These are phyloP conservation scores for Saccharomycopsis guyanensis DNA, from an alignment of 805 yeast species.

Conservation along the genomic window DNA sequence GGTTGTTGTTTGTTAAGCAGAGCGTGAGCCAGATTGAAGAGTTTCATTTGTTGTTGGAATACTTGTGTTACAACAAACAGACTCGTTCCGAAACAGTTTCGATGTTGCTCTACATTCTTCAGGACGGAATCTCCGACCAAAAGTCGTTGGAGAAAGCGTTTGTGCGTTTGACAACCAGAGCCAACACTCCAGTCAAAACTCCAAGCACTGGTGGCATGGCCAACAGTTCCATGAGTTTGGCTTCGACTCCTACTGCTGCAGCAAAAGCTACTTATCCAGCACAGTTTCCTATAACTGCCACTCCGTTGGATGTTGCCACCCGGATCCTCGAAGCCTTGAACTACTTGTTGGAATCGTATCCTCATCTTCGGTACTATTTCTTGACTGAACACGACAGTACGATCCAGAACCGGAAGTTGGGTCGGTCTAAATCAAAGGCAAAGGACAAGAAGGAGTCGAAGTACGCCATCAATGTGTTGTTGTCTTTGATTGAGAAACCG, in stretches of 20 bases:
- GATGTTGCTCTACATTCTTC: slow-evolving; percentile 56
- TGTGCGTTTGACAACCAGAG: slow-evolving; percentile 44
- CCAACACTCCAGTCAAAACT: slow-evolving; percentile 27
- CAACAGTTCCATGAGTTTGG: background rate
- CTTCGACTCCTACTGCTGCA: slow-evolving; percentile 11
- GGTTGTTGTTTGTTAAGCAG: slow-evolving; percentile 64
- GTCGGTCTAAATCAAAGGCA: slow-evolving; percentile 27
- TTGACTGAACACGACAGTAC: slow-evolving; percentile 66
- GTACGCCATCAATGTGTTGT: slow-evolving; percentile 67
- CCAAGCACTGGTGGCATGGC: background rate
- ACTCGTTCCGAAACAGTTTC: slow-evolving; percentile 70
- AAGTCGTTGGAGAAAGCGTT: slow-evolving; percentile 56
- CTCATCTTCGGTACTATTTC: slow-evolving; percentile 64
- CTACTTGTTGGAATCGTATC: slow-evolving; percentile 57
- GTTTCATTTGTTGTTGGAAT: slow-evolving; percentile 57
- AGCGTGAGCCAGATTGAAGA: slow-evolving; percentile 45
- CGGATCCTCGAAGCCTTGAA: slow-evolving; percentile 73
- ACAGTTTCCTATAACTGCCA: slow-evolving; percentile 49
- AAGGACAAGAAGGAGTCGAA: slow-evolving; percentile 38
- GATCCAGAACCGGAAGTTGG: slow-evolving; percentile 30
- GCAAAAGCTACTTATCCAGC: slow-evolving; percentile 6
- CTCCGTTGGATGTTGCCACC: slow-evolving; percentile 64
- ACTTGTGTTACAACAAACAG: slow-evolving; percentile 68
- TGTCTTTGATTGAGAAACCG: slow-evolving; percentile 53
- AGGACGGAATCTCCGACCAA: slow-evolving; percentile 65